phyloP scores from a whole-genome alignment of 2,329 filamentous ascomycete species.

The Elsinoe fawcettii region DNA sequence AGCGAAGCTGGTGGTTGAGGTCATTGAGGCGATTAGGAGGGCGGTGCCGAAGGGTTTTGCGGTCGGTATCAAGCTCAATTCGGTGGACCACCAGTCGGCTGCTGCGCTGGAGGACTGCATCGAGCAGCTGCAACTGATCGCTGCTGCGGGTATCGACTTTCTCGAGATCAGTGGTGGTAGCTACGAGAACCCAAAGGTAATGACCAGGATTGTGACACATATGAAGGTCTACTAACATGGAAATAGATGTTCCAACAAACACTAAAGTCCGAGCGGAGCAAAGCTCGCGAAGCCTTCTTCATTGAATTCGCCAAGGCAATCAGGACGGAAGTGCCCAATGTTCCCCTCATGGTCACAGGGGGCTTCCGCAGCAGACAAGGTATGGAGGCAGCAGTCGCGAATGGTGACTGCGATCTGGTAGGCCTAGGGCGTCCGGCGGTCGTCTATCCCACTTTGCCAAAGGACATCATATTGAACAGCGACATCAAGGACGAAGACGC shows the following conservation, averaged over 20 bases:
- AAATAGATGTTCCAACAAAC: conserved; percentile 11
- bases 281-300: conserved; percentile 59
- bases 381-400: conserved; percentile 43
- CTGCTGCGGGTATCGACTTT: conserved; percentile 52
- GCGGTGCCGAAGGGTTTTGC: conserved; percentile 37
- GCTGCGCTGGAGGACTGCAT: conserved; percentile 42
- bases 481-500: conserved; percentile 24
- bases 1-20: conserved; percentile 38
- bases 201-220: background rate
- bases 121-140: conserved; percentile 49
- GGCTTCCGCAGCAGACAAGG: conserved; percentile 51
- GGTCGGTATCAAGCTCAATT: conserved; percentile 46
- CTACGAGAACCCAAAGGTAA: conserved; percentile 31
- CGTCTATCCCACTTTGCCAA: conserved; percentile 37
- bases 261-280: conserved; percentile 32
- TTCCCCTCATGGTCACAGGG: conserved; percentile 46
- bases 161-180: conserved; percentile 60
- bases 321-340: conserved; percentile 22
- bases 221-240: background rate
- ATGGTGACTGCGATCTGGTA: conserved; percentile 43
- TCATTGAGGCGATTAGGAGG: conserved; percentile 37
- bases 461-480: conserved; percentile 30
- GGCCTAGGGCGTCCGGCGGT: conserved; percentile 43
- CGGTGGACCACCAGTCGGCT: conserved; percentile 35
- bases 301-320: conserved; percentile 49